Base-by-base conservation (phyloP, 2,329 filamentous ascomycete species). In the Proliferodiscus dingleyae region DNA sequence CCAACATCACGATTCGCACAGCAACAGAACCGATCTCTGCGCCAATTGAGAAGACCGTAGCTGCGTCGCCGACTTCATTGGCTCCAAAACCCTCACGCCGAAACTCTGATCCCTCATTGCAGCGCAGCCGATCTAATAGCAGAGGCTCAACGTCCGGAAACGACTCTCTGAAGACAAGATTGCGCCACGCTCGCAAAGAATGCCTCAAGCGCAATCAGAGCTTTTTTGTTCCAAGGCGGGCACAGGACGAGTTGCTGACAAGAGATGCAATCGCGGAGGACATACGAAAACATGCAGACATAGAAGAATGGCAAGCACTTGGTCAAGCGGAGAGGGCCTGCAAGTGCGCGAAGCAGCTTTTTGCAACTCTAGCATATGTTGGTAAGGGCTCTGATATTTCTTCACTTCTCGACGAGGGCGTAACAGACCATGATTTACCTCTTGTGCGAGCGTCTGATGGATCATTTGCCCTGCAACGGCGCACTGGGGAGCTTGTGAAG, bases 391-490 rank as follows among this genome's bases (percentile, higher is more conserved):
- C 24, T 2, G 43, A 50, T 13, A 51, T 58, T 2, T 19, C 26
- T 11, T 16, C n/a, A 5, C 18, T 56, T 9, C 36, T 50, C 23
- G 21, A 37, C 2, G 50, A 56, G 9, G 38, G 37, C 0, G 43
- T 56, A 4, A 41, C 36, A 3, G 55, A 58, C 33, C 16, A 40
- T 0, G 47, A 53, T 21, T 40, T 58, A 8, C 55, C 55, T 2
- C 37, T 58, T 7, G 24, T 49, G 1, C 34, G 42, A 15, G 45
- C 43, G 2, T 9, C 24, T 2, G 37, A 49, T 11, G 22, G 19
- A 1, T 26, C 7, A 3, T 41, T 44, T 32, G 39, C 46, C 2
- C 33, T 46, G 5, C 16, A 34, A 22, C 38, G 36, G 1, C 39
- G 37, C 10, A 29, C 44, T 23, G 47, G 47, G 3, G 9, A 32